phyloP scores from a whole-genome alignment of 345 rosid genomes.

The Pistacia atlantica region DNA sequence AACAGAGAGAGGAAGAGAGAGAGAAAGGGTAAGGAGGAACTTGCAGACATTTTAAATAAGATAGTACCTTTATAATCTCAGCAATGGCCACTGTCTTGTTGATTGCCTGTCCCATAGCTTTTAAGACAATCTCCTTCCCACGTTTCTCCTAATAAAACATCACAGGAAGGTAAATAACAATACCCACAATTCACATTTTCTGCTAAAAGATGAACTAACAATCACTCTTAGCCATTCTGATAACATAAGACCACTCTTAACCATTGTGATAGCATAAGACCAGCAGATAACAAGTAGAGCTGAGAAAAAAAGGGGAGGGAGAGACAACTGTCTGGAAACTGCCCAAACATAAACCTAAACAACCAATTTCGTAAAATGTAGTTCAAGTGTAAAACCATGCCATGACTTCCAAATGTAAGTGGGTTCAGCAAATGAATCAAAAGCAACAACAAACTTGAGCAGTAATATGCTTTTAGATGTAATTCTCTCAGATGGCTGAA shows the following conservation, averaged over 20 bases:
- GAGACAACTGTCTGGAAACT: not conserved
- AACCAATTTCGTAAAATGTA: not conserved
- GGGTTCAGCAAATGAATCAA: not conserved
- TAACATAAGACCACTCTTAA: not conserved
- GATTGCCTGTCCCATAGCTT: slow-evolving; percentile 96
- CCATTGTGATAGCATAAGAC: not conserved
- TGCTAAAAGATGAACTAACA: not conserved
- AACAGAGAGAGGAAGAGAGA: not conserved
- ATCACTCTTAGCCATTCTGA: not conserved
- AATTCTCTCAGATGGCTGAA: not conserved
- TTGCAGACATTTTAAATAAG: slow-evolving; percentile 1
- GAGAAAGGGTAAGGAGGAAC: not conserved
- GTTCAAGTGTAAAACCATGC: not conserved
- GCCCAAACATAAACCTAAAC: not conserved
- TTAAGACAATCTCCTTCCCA: slow-evolving; percentile 71
- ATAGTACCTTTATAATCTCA: slow-evolving; percentile 73
- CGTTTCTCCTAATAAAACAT: slow-evolving; percentile 55
- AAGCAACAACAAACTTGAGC: not conserved
- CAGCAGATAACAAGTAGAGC: not conserved
- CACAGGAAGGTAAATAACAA: slow-evolving; percentile 6
- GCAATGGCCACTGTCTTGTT: slow-evolving; percentile 86
- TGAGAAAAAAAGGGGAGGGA: not conserved
- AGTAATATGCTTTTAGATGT: not conserved
- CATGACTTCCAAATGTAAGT: not conserved
- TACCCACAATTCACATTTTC: not conserved